Evolutionary conservation across 176 grass and related monocot species (phyloP).

Genomic region (Thinopyrum elongatum): DNA sequence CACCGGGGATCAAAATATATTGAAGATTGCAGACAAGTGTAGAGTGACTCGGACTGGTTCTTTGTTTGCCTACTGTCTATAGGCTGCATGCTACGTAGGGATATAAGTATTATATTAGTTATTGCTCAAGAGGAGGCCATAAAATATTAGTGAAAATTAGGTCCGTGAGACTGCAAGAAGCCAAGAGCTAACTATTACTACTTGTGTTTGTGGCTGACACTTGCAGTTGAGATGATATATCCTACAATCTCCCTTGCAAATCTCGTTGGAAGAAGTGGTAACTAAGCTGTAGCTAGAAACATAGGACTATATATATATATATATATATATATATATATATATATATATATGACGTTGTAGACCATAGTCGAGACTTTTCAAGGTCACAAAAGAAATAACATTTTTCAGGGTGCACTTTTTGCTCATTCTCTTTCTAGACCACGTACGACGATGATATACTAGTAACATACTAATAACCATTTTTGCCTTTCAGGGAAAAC

Average conservation of each 20-base stretch:
- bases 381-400: background rate
- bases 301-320: too few relatives aligned
- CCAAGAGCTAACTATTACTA: background rate
- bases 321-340: too few relatives aligned
- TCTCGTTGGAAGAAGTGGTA: constrained; percentile 17
- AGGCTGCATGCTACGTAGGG: constrained; percentile 5
- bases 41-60: background rate
- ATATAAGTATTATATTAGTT: background rate
- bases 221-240: background rate
- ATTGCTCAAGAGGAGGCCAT: background rate
- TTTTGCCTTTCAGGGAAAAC: background rate
- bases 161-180: constrained; percentile 7
- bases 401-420: background rate
- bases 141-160: background rate
- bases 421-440: background rate
- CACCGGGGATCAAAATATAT: constrained; percentile 1
- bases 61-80: background rate
- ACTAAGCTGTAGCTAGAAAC: background rate
- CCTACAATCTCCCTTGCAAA: background rate
- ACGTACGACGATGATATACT: too few relatives aligned
- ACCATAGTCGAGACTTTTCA: background rate
- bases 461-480: too few relatives aligned
- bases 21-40: constrained; percentile 21
- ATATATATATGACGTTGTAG: too few relatives aligned
- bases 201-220: constrained; percentile 10